Percentiles rank a stretch among this genome's conserved stretches.
These are phyloP conservation scores for Cunninghamia lanceolata DNA, from an alignment of 75 land plant genomes.

Conservation along the genomic window DNA sequence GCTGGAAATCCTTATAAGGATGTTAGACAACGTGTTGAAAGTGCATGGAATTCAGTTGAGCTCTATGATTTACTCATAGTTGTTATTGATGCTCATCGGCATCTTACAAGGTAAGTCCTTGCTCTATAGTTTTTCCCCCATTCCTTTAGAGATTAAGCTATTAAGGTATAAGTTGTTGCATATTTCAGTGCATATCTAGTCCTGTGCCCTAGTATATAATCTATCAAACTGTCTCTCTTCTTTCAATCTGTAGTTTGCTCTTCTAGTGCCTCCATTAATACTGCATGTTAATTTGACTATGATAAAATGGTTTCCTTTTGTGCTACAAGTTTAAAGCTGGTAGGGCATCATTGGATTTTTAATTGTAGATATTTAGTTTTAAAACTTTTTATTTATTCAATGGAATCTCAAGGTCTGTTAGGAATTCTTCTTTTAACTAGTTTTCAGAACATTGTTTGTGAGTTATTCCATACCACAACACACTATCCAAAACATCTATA, in stretches of 20 bases:
- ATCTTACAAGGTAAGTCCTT: conserved; percentile 60
- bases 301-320: background rate
- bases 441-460: background rate
- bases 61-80: conserved; percentile 87
- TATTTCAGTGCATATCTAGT: background rate
- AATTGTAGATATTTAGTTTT: background rate
- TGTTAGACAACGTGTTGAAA: conserved; percentile 67
- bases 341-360: background rate
- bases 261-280: background rate
- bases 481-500: background rate
- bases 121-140: background rate
- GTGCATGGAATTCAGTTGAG: conserved; percentile 82
- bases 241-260: background rate
- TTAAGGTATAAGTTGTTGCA: background rate
- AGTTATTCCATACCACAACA: background rate
- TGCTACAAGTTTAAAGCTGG: background rate
- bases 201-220: background rate
- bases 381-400: background rate
- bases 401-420: background rate
- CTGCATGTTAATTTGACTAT: background rate
- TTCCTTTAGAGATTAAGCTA: background rate
- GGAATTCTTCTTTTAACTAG: background rate
- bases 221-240: background rate
- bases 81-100: conserved; percentile 93
- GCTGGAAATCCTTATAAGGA: conserved; percentile 66